Evolutionary conservation across 148 eudicot species (phyloP), one percentile per base, ranked within the genome.

Genomic region (Rhododendron vialii): DNA sequence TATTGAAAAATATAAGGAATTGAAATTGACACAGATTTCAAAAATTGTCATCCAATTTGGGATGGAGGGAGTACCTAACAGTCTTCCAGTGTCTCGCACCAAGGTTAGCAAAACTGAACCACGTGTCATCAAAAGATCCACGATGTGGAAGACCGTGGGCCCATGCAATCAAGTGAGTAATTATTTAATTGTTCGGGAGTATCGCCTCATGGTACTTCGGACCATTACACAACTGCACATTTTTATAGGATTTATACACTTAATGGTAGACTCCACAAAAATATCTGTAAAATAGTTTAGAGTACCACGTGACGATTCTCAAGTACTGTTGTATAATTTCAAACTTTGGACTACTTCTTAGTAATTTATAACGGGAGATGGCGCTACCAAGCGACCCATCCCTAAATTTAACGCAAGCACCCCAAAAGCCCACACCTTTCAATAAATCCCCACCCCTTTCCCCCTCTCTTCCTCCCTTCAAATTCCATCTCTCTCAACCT

Each of bases 151-250:
- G 51, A 41, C 36, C 22, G 26, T 41, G 13, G 73, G 14, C 12
- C 14, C 84, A n/a, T 18, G 26, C 36, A 61, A 28, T 36, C 14
- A 26, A 12, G 0, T 1, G 5, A 41, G 7, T 6, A 41, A 41
- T 41, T 41, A 41, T 41, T 41, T 0, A 41, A 41, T 41, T 6
- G 1, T 41, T 0, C 7, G 7, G 0, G 1, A 41, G 8, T 41
- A 41, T 0, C 8, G 8, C 0, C 8, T 41, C 0, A 7, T 41
- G 7, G 7, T 41, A 41, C 1, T 41, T 41, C 7, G 1, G 0
- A 41, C 1, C 7, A 41, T 0, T 41, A 41, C 6, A 41, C 0
- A 41, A 41, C 0, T 6, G 1, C 1, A 41, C 7, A 41, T 41
- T 41, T 41, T 41, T 41, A 1, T 41, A 41, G 0, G 0, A 41